Conservation (phyloP, 2,329 filamentous ascomycete genomes). For the Fusarium austroafricanum region DNA sequence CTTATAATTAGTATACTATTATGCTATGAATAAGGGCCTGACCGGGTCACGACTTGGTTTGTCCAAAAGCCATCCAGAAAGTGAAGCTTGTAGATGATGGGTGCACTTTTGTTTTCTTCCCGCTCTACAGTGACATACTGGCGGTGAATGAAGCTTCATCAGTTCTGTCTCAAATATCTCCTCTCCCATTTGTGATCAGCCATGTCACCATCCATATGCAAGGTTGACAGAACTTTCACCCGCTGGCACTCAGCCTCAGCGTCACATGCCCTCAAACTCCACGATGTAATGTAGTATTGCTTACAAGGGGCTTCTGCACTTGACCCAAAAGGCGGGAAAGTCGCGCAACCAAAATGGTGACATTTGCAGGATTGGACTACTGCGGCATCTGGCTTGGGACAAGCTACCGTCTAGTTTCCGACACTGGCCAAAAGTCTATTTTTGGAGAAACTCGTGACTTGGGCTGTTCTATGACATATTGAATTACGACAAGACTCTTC, state of each 20-base stretch:
- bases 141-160: not conserved
- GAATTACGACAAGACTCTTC: not conserved
- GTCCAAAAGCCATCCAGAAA: not conserved
- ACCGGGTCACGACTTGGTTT: not conserved
- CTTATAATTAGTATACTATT: not conserved
- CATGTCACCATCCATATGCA: not conserved
- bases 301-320: not conserved
- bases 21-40: not conserved
- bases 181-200: not conserved
- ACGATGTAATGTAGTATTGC: constrained; percentile 4
- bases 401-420: not conserved
- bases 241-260: not conserved
- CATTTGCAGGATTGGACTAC: no score
- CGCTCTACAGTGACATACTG: not conserved
- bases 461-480: no score
- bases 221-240: not conserved
- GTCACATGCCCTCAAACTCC: not conserved
- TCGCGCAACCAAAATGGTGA: not conserved
- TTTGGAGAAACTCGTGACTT: no score
- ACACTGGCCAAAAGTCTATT: not conserved
- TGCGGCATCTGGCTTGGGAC: no score
- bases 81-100: not conserved
- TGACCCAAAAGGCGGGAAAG: not conserved
- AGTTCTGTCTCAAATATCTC: not conserved
- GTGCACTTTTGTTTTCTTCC: not conserved